Evolutionary conservation across 495 filamentous ascomycete species (phyloP).

Genomic region (Podospora fimiseda): DNA sequence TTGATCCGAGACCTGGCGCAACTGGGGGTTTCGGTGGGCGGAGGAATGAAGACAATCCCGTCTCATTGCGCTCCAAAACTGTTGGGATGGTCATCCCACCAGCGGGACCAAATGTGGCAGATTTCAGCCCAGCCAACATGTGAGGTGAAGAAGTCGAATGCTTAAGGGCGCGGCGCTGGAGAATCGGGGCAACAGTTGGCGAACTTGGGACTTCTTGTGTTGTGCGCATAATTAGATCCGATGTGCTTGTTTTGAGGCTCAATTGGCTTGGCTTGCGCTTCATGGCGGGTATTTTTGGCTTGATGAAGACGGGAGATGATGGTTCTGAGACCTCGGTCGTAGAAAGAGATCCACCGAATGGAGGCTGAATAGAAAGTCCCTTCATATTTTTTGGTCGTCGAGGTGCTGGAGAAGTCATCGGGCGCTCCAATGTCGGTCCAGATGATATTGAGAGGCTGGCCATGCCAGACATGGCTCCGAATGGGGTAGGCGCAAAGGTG

Average conservation of each 20-base stretch:
- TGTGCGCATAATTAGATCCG: conserved; percentile 34
- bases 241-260: conserved; percentile 55
- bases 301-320: conserved; percentile 74
- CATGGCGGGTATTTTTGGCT: conserved; percentile 59
- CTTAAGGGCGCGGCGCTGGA: conserved; percentile 49
- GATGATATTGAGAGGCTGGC: conserved; percentile 36
- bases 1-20: conserved; percentile 27
- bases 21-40: conserved; percentile 35
- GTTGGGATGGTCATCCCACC: conserved; percentile 50
- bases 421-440: conserved; percentile 32
- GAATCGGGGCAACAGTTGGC: conserved; percentile 41
- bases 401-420: conserved; percentile 63
- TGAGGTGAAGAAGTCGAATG: conserved; percentile 52
- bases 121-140: conserved; percentile 46
- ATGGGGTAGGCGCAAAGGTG: conserved; percentile 45
- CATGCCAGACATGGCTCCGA: conserved; percentile 40
- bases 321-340: conserved; percentile 58
- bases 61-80: conserved; percentile 42
- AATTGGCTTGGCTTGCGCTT: conserved; percentile 74
- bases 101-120: conserved; percentile 45
- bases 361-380: conserved; percentile 82
- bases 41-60: conserved; percentile 43
- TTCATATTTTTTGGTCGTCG: conserved; percentile 84
- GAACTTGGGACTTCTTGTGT: conserved; percentile 40
- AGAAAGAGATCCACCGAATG: conserved; percentile 40